phyloP scores from a whole-genome alignment of 805 yeast species.

The Nakazawaea ernobii region DNA sequence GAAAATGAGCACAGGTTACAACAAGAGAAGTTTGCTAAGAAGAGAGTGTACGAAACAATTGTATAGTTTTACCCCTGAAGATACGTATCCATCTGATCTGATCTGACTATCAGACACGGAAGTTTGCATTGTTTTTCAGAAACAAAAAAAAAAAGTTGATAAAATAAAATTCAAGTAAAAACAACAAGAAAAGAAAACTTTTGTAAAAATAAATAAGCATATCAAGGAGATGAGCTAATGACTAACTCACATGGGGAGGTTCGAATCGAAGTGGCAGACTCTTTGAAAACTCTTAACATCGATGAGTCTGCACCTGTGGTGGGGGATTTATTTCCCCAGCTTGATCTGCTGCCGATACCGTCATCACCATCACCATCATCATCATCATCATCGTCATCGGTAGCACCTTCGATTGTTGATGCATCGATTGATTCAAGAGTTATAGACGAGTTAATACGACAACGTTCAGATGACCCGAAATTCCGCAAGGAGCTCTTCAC shows the following conservation, averaged over 20 bases:
- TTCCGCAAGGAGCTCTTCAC: neutral
- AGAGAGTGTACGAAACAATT: constrained; percentile 67
- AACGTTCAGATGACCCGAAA: neutral
- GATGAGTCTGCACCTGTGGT: neutral
- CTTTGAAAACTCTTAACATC: constrained; percentile 5
- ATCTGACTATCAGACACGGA: no score
- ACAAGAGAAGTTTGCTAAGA: constrained; percentile 52
- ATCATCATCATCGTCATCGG: neutral
- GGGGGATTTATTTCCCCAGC: neutral
- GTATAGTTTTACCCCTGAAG: constrained; percentile 14
- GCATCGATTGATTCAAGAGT: neutral
- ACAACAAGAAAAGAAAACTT: neutral
- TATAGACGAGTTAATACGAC: constrained; percentile 1
- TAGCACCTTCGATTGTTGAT: neutral
- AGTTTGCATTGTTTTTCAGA: no score
- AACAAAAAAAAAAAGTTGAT: neutral
- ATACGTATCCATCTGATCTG: no score
- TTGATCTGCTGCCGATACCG: neutral
- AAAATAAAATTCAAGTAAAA: neutral
- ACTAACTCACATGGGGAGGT: neutral
- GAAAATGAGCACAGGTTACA: constrained; percentile 49
- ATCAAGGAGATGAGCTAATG: neutral
- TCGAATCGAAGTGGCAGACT: neutral
- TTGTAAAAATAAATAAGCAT: no score
- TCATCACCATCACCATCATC: neutral